A percentile compares a stretch with the other conserved stretches of the same genome.
Conservation (phyloP, 768 basidiomycete species). For the Tylopilus rubrobrunneus region DNA sequence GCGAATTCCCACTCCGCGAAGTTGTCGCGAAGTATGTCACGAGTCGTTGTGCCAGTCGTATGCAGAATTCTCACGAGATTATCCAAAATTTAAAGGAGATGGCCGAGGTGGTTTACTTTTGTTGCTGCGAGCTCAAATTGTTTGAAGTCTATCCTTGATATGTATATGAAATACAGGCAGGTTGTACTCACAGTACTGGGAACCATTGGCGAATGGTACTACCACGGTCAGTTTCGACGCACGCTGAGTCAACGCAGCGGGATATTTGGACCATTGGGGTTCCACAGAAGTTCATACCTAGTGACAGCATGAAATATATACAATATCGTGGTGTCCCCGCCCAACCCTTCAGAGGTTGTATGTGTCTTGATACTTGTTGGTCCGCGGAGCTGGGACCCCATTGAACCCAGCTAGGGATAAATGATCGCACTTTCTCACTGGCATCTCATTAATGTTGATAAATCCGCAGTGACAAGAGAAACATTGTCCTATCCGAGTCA, state of each 20-base stretch:
- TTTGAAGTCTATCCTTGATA: constrained; percentile 47
- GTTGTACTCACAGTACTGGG: too few relatives aligned
- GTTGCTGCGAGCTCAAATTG: constrained; percentile 11
- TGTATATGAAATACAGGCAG: constrained; percentile 56
- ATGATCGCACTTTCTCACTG: too few relatives aligned
- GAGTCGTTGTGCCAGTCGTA: constrained; percentile 56
- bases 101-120: constrained; percentile 47
- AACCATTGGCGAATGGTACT: constrained; percentile 28
- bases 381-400: too few relatives aligned
- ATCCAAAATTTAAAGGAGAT: constrained; percentile 68
- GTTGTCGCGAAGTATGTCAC: constrained; percentile 69
- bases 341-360: constrained; percentile 35
- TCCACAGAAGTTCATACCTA: constrained; percentile 42
- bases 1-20: constrained; percentile 72
- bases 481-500: background rate
- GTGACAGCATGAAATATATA: constrained; percentile 34
- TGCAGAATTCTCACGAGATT: constrained; percentile 69
- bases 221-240: constrained; percentile 1
- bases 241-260: constrained; percentile 34
- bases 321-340: constrained; percentile 38
- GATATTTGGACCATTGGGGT: constrained; percentile 46
- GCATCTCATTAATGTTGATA: too few relatives aligned
- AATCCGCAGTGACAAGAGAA: too few relatives aligned
- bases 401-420: too few relatives aligned
- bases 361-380: constrained; percentile 5